These are phyloP conservation scores for Chlorella sp. DNA, from an alignment of 139 green algal genomes.

Conservation along the genomic window DNA sequence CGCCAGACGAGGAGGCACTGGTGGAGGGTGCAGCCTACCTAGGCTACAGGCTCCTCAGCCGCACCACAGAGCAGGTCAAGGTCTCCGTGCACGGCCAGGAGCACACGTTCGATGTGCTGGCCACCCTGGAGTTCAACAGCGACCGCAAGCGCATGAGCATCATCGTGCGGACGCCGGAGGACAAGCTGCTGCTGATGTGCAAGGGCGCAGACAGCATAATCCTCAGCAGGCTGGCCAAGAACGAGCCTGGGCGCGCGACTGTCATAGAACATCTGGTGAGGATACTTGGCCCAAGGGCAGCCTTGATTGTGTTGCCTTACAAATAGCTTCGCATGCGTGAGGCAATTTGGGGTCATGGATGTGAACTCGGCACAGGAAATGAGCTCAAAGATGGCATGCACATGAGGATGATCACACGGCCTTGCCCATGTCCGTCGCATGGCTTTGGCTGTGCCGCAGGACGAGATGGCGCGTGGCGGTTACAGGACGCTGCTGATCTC, in stretches of 20 bases:
- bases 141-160: conserved; percentile 75
- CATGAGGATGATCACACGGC: too few species aligned
- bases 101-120: conserved; percentile 59
- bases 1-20: conserved; percentile 93
- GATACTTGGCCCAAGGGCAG: conserved; percentile 1
- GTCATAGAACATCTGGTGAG: conserved; percentile 26
- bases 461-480: conserved; percentile 34
- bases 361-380: too few species aligned
- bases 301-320: too few species aligned
- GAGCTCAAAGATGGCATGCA: too few species aligned
- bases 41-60: conserved; percentile 72
- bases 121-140: conserved; percentile 91
- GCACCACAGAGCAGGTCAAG: conserved; percentile 8
- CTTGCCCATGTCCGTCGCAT: too few species aligned
- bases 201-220: conserved; percentile 89
- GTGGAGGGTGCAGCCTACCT: conserved; percentile 86
- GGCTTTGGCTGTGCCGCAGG: too few species aligned
- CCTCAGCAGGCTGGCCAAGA: conserved; percentile 26
- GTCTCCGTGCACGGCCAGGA: conserved; percentile 1
- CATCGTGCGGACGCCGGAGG: conserved; percentile 33
- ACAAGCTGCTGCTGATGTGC: conserved; percentile 71
- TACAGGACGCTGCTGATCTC: conserved; percentile 60
- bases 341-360: too few species aligned
- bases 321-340: too few species aligned
- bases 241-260: neutral